These are phyloP conservation scores for Spergularia bocconei DNA, from an alignment of 148 eudicot genomes.

Conservation along the genomic window DNA sequence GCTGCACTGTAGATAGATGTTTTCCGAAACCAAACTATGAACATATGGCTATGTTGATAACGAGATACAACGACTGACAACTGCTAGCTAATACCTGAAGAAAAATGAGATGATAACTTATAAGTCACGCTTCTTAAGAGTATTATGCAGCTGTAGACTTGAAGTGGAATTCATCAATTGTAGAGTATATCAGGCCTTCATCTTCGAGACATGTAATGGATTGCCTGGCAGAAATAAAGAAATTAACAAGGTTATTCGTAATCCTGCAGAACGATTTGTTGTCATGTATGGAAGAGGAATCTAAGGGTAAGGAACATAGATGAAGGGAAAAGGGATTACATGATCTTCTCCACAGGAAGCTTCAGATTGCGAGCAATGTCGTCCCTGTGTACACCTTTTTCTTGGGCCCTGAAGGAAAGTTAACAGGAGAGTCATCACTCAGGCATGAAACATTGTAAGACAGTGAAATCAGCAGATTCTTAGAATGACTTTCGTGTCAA, in stretches of 20 bases:
- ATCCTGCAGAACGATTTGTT: not conserved
- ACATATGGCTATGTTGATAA: not conserved
- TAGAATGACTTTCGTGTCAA: not conserved
- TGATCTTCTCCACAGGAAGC: conserved; percentile 57
- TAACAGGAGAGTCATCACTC: not conserved
- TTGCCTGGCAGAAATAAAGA: conserved; percentile 45
- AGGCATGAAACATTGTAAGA: not conserved
- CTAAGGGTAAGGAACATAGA: not conserved
- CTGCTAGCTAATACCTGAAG: not conserved
- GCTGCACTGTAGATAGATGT: conserved; percentile 9
- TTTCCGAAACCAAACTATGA: not conserved
- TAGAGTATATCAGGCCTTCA: conserved; percentile 87
- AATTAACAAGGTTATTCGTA: conserved; percentile 5
- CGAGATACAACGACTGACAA: not conserved
- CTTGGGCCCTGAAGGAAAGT: conserved; percentile 48
- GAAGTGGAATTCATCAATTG: conserved; percentile 83
- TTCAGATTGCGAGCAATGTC: conserved; percentile 66
- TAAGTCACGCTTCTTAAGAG: not conserved
- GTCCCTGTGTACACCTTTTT: conserved; percentile 76
- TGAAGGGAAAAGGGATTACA: conserved; percentile 42
- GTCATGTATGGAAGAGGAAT: too few relatives aligned
- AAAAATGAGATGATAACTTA: not conserved
- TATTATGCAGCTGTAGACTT: conserved; percentile 48
- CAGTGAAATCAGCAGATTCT: not conserved
- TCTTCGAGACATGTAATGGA: conserved; percentile 70